These are phyloP conservation scores for Fraxinus baroniana DNA, from an alignment of 305 asterid genomes.

Conservation along the genomic window DNA sequence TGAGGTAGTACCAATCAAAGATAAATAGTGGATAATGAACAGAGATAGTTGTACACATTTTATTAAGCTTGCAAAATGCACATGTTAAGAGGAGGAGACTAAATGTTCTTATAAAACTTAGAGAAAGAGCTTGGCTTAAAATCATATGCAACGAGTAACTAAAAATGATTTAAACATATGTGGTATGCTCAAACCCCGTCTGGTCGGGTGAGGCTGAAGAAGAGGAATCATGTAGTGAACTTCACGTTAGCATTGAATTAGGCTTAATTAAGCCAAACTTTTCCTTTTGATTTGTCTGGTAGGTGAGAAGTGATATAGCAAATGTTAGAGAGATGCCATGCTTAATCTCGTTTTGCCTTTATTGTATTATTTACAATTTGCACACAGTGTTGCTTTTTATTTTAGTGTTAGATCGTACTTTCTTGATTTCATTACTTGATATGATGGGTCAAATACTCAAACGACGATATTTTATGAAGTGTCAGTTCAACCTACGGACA, in stretches of 20 bases:
- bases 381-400: not conserved
- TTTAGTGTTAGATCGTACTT: not conserved
- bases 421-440: not conserved
- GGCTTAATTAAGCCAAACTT: not conserved
- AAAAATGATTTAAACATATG: not conserved
- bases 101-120: not conserved
- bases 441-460: not conserved
- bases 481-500: not conserved
- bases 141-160: not conserved
- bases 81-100: not conserved
- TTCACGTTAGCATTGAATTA: not conserved
- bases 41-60: not conserved
- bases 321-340: not conserved
- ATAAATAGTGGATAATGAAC: not conserved
- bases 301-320: not conserved
- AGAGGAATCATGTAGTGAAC: not conserved
- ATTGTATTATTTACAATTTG: not conserved
- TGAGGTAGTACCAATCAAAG: not conserved
- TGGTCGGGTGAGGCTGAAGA: not conserved
- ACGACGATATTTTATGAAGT: not conserved
- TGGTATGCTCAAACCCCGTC: not conserved
- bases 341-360: not conserved
- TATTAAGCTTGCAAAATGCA: not conserved
- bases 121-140: not conserved
- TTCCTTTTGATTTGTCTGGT: not conserved